Evolutionary conservation across 176 grass and related monocot species (phyloP).

Genomic region (Bothriochloa decipiens): DNA sequence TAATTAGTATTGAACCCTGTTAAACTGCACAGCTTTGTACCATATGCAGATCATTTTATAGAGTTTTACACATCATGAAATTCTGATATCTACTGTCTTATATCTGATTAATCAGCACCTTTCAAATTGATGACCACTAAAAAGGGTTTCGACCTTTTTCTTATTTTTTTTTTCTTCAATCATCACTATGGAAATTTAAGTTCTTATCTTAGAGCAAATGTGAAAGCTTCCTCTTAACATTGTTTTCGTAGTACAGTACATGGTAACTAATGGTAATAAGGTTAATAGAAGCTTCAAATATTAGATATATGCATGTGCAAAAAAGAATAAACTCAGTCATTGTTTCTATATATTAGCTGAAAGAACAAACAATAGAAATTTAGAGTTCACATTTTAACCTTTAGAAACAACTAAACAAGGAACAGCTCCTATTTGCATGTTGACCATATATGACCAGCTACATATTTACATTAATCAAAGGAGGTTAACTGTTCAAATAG

Average conservation of each 20-base stretch:
- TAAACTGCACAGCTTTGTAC: neutral
- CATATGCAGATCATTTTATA: neutral
- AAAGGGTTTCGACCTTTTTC: neutral
- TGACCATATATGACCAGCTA: neutral
- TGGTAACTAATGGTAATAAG: neutral
- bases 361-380: neutral
- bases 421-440: neutral
- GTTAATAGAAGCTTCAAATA: slow-evolving; percentile 6
- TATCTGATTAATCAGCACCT: neutral
- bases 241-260: neutral
- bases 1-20: neutral
- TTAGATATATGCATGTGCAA: neutral
- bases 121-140: neutral
- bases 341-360: neutral
- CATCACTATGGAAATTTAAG: neutral
- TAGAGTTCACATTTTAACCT: slow-evolving; percentile 1
- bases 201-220: neutral
- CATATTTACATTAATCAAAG: neutral
- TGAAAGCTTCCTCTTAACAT: neutral
- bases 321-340: neutral
- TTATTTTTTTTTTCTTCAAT: neutral
- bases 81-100: neutral
- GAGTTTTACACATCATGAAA: neutral
- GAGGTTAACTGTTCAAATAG: neutral
- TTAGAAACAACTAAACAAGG: too few species aligned